Percentiles rank a stretch among this genome's conserved stretches.
Evolutionary conservation across 805 yeast genomes (phyloP).

Genomic region (Maudiozyma turicensis): DNA sequence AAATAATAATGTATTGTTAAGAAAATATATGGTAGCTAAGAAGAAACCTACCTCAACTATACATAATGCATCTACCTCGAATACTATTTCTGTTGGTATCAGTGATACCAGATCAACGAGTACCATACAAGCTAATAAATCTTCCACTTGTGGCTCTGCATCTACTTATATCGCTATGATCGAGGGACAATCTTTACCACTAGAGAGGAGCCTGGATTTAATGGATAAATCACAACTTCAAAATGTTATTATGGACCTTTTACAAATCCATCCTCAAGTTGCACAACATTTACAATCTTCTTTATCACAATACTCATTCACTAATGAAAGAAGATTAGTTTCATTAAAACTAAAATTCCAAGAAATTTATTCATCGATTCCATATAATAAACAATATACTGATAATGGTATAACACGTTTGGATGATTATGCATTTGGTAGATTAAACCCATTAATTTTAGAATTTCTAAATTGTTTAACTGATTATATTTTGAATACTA

Average conservation of each 20-base stretch:
- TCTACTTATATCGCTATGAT: conserved; percentile 7
- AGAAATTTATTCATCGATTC: conserved; percentile 18
- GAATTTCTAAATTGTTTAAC: conserved; percentile 28
- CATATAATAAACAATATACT: conserved; percentile 20
- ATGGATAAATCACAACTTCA: conserved; percentile 25
- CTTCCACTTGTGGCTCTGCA: not conserved
- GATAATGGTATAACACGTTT: conserved; percentile 7
- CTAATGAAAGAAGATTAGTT: conserved; percentile 16
- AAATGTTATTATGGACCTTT: conserved; percentile 10
- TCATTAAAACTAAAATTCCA: conserved; percentile 17
- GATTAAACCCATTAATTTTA: conserved; percentile 24
- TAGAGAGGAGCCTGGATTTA: conserved; percentile 26
- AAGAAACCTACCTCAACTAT: conserved; percentile 9
- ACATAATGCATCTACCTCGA: not conserved
- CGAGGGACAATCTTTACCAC: conserved; percentile 25
- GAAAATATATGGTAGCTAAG: conserved; percentile 8
- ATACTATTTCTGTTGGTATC: not conserved
- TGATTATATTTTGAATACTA: conserved; percentile 25
- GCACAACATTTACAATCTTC: conserved; percentile 12
- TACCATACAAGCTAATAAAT: not conserved
- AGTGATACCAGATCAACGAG: not conserved
- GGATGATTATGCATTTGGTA: conserved; percentile 30
- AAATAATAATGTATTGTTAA: not conserved
- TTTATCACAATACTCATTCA: conserved; percentile 8
- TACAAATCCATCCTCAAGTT: conserved; percentile 18